Evolutionary conservation across 1,284 basidiomycete species (phyloP), one percentile per base, ranked within the genome.

Genomic region (Irpex rosettiformis): DNA sequence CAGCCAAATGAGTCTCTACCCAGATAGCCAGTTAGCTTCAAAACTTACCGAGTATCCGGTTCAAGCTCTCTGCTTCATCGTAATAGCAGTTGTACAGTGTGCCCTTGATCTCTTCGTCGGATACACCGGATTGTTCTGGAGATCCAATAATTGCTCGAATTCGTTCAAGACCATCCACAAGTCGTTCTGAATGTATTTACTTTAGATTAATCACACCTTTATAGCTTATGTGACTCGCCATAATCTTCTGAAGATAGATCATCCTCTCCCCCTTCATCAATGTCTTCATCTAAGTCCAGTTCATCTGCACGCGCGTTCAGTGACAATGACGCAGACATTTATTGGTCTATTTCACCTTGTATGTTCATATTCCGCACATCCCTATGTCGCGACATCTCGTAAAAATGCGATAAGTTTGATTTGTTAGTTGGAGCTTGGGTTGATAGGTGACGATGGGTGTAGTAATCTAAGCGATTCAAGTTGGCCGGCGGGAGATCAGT

Each of bases 61-160:
- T 74, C 13, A 96, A 75, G 4, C 91, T 86, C 67, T 88, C 82
- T 43, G 93, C 86, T 18, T 91, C 82, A 67, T 98, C 88, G 67
- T 97, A 98, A 74, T 91, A 93, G 66, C 80, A 86, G 65, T 98
- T 88, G 90, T 94, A 98, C 48, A 98, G 77, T 1, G 84, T 81
- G 64, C 95, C 90, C 67, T 84, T 85, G 71, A 99, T 91, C 54
- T 84, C 80, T 42, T 76, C 72, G 69, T 96, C 92, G 37, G 88
- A 78, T 53, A 96, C 75, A 16, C 85, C 87, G 30, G 86, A 88
- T 45, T 76, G 67, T 5, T 79, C 80, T 68, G 86, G 79, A 61
- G 84, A 77, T 22, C 93, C 93, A 42, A 97, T 72, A 16, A 89
- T 72, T 13, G 78, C 73, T 59, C 86, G 80, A 18, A 94, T 84